These are phyloP conservation scores for Herpotrichia juniperi DNA, from an alignment of 2,329 filamentous ascomycete species.

Conservation along the genomic window DNA sequence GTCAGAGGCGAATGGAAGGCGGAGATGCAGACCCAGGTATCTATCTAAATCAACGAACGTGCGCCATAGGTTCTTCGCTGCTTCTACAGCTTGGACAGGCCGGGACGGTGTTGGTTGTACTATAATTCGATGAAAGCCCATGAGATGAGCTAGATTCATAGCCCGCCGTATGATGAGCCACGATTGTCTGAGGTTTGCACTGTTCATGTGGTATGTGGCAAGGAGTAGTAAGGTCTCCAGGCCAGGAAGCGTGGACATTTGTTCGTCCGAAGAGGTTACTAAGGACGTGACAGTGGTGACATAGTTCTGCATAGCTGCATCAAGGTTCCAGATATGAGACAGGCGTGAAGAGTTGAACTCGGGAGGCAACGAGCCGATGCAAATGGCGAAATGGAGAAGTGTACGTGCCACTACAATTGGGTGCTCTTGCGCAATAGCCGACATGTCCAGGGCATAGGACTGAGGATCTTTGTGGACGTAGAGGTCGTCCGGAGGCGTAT, in stretches of 20 bases:
- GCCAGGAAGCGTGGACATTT: conserved; percentile 43
- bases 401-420: conserved; percentile 41
- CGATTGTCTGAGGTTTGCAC: conserved; percentile 36
- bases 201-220: conserved; percentile 37
- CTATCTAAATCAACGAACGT: conserved; percentile 37
- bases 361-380: conserved; percentile 39
- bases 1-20: conserved; percentile 41
- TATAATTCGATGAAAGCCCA: conserved; percentile 45
- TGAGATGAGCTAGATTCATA: conserved; percentile 42
- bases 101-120: conserved; percentile 22
- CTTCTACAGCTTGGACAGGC: conserved; percentile 30
- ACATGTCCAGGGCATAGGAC: conserved; percentile 42
- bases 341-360: conserved; percentile 36
- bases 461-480: conserved; percentile 38
- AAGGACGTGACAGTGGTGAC: conserved; percentile 36
- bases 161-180: conserved; percentile 42
- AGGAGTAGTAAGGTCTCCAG: conserved; percentile 40
- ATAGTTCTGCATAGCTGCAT: conserved; percentile 40
- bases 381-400: conserved; percentile 41
- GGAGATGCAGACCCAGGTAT: conserved; percentile 41
- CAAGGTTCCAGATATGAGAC: conserved; percentile 37
- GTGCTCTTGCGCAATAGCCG: conserved; percentile 32
- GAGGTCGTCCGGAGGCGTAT: conserved; percentile 35
- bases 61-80: conserved; percentile 37
- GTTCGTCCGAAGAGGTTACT: conserved; percentile 38